Evolutionary conservation across 2,329 filamentous ascomycete species (phyloP).

Genomic region (Ilyonectria mors-panacis): DNA sequence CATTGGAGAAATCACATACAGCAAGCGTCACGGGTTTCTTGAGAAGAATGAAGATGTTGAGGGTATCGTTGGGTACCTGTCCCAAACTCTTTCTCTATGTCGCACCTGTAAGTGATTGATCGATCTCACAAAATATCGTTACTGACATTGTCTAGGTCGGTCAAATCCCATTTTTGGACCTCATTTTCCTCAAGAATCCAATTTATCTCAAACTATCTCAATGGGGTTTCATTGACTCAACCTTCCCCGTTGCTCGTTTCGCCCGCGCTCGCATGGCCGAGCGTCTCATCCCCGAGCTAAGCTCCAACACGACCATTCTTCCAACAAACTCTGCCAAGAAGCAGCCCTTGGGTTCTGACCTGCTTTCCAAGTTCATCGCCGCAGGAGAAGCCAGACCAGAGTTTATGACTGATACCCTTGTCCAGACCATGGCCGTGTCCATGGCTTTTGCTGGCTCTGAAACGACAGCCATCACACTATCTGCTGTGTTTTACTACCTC

Average conservation of each 20-base stretch:
- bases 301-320: conserved; percentile 47
- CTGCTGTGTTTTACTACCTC: conserved; percentile 81
- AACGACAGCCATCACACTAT: conserved; percentile 83
- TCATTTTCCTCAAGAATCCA: conserved; percentile 81
- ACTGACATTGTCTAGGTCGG: conserved; percentile 66
- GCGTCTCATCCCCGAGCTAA: conserved; percentile 66
- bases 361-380: conserved; percentile 81
- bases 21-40: conserved; percentile 81
- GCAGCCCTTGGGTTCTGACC: conserved; percentile 65
- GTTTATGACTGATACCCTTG: conserved; percentile 79
- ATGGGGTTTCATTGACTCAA: conserved; percentile 76
- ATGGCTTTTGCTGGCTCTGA: conserved; percentile 84
- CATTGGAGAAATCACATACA: conserved; percentile 83
- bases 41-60: conserved; percentile 83
- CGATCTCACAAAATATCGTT: fast-evolving
- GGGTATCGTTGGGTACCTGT: conserved; percentile 78
- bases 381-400: conserved; percentile 77
- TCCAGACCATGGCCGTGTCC: conserved; percentile 79
- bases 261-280: conserved; percentile 77
- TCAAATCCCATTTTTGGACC: conserved; percentile 81
- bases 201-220: conserved; percentile 77
- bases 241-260: conserved; percentile 82
- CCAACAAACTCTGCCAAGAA: conserved; percentile 55
- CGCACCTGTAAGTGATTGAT: conserved; percentile 67
- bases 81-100: conserved; percentile 78